Evolutionary conservation across 805 yeast species (phyloP), one percentile per base, ranked within the genome.

Genomic region (Pichia nanzhaoensis): DNA sequence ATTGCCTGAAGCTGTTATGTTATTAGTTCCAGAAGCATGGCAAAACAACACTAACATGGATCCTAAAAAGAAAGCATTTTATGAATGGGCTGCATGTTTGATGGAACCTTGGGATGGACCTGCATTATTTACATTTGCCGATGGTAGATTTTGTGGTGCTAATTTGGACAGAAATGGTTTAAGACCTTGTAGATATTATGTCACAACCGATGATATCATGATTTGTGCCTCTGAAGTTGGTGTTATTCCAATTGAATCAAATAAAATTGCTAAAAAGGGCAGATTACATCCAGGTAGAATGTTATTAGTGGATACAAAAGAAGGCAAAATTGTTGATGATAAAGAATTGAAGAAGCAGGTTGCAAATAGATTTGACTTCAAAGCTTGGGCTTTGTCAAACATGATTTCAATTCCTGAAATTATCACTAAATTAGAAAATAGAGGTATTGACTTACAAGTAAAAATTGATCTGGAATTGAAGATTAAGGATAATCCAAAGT

Each of bases 31-130:
- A 31, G 99, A 91, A 68, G 97, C 98, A 5, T 89, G 96, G 93
- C 97, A 91, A 67, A 84, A 85, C 62, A 93, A 90, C 66, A 65
- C 67, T 45, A 66, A 75, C 52, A 89, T 91, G 84, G 96, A 91
- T 64, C 87, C 95, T 45, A 82, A 84, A 65, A 85, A 90, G 70
- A 80, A 77, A 57, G 97, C 98, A 1, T 91, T 95, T 67, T 91
- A 91, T 69, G 97, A 93, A 66, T 91, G 98, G 98, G 98, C 97
- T 39, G 96, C 98, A 12, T 89, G 97, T 69, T 70, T 91, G 53
- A 93, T 93, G 96, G 99, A 91, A 70, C 98, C 98, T 8, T 91
- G 99, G 99, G 99, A 91, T 69, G 99, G 99, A 53, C 99, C 99
- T 17, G 98, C 98, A 31, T 71, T 93, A 55, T 86, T 91, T 71